Conservation (phyloP, 2,329 filamentous ascomycete species). For the Diaporthe sp. region DNA sequence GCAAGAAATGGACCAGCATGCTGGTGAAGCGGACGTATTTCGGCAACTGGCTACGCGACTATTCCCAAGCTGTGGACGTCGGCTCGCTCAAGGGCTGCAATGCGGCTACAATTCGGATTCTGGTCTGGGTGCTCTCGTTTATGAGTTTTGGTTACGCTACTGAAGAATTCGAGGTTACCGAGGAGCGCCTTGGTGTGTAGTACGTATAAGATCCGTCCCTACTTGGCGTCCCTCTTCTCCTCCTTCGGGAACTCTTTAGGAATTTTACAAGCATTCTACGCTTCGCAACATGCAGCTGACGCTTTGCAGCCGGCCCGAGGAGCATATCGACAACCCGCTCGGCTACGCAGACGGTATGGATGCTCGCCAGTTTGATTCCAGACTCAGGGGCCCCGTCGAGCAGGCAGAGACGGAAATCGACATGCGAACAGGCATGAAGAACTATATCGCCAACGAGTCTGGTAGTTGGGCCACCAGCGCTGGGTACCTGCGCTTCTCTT, state of each 20-base stretch:
- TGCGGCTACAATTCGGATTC: slow-evolving; percentile 80
- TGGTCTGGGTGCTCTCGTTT: slow-evolving; percentile 86
- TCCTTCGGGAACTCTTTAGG: too few relatives aligned
- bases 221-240: not conserved
- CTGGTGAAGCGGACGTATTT: slow-evolving; percentile 85
- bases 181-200: slow-evolving; percentile 83
- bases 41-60: slow-evolving; percentile 89
- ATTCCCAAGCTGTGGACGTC: slow-evolving; percentile 86
- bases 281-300: not conserved
- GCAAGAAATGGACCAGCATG: slow-evolving; percentile 87
- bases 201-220: not conserved
- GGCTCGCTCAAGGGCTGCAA: slow-evolving; percentile 84
- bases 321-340: slow-evolving; percentile 82
- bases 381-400: slow-evolving; percentile 84
- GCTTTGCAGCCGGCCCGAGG: slow-evolving; percentile 70
- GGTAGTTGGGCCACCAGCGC: slow-evolving; percentile 91
- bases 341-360: slow-evolving; percentile 90
- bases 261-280: not conserved
- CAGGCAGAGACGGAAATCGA: slow-evolving; percentile 81
- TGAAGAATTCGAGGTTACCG: slow-evolving; percentile 85
- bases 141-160: slow-evolving; percentile 88
- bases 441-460: slow-evolving; percentile 94
- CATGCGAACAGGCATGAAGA: slow-evolving; percentile 92
- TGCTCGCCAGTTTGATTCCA: slow-evolving; percentile 83
- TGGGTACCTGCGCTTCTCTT: slow-evolving; percentile 84